Conservation (phyloP, 768 basidiomycete species). For the Lepiota venenata region DNA sequence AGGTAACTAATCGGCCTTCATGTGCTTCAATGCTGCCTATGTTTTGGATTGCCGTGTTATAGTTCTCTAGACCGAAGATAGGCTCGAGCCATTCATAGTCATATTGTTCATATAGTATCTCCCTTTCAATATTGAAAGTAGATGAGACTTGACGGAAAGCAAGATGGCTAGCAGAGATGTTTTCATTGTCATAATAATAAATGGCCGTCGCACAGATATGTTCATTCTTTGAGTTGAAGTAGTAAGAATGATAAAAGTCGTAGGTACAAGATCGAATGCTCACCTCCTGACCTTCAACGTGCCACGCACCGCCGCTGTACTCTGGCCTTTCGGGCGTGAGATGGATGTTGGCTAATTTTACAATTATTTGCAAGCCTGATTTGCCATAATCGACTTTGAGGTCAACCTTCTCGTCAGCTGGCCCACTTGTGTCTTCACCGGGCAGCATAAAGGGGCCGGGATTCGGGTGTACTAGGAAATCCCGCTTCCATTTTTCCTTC, state of each 20-base stretch:
- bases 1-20: slow-evolving; percentile 25
- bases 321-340: slow-evolving; percentile 27
- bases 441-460: background rate
- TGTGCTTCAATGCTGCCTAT: slow-evolving; percentile 25
- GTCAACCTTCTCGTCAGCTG: too few species aligned
- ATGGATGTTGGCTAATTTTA: slow-evolving; percentile 24
- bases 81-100: slow-evolving; percentile 19
- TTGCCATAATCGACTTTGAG: too few species aligned
- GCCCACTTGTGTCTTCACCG: too few species aligned
- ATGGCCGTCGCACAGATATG: slow-evolving; percentile 17
- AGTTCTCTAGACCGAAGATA: slow-evolving; percentile 17
- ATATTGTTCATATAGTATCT: slow-evolving; percentile 16
- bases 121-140: background rate
- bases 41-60: slow-evolving; percentile 16
- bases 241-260: slow-evolving; percentile 22
- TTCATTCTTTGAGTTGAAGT: slow-evolving; percentile 16
- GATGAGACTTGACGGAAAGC: slow-evolving; percentile 14
- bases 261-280: background rate
- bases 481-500: background rate
- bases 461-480: background rate
- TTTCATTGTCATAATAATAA: slow-evolving; percentile 16
- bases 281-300: slow-evolving; percentile 26
- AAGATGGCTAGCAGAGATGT: slow-evolving; percentile 13
- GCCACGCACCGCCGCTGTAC: slow-evolving; percentile 26
- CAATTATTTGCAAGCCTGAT: slow-evolving; percentile 19